Evolutionary conservation across 352 stramenopile species (phyloP), one percentile per base, ranked within the genome.

Genomic region (Plasmopara muralis): DNA sequence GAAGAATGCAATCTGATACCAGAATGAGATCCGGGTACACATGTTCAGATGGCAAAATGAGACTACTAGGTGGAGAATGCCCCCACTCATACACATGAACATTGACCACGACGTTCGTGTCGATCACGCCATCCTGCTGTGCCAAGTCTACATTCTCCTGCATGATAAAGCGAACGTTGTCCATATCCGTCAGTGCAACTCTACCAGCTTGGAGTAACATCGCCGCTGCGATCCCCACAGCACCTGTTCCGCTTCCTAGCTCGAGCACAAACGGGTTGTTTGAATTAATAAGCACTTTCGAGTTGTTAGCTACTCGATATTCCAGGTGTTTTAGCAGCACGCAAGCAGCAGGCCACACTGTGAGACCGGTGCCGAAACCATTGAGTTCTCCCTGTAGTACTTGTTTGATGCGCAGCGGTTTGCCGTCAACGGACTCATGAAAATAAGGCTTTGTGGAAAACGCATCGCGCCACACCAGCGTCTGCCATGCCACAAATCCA

Each of bases 1-100:
- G 95, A 6, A 98, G 59, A 25, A 98, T 95, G 66, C 93, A 98
- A 64, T 98, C 93, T 1, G 93, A 96, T 38, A 97, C 85, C 8
- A 98, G 67, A 25, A 98, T 78, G 28, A 98, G 51, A 48, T 89
- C 74, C 7, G 79, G 79, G 20, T 71, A 71, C 5, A 28, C 39
- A 0, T 58, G 45, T 10, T 57, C 43, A 18, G 50, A 39, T 14
- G 47, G 12, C 8, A 60, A 42, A 5, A 87, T 53, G 16, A 90
- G 54, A 0, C 30, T 62, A 29, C 50, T 29, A 4, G 57, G 66
- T 20, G 74, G 63, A 58, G 70, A 35, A 9, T 62, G 56, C 16
- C 91, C 92, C 92, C 95, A 98, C 55, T 95, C 87, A 72, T 97
- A 98, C 39, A 71, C 65, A 50, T 85, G 70, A 10, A 90, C 77